A percentile compares a stretch with the other conserved stretches of the same genome.
Evolutionary conservation across 169 alveolate species (phyloP).

Genomic region (Eimeria maxima): DNA sequence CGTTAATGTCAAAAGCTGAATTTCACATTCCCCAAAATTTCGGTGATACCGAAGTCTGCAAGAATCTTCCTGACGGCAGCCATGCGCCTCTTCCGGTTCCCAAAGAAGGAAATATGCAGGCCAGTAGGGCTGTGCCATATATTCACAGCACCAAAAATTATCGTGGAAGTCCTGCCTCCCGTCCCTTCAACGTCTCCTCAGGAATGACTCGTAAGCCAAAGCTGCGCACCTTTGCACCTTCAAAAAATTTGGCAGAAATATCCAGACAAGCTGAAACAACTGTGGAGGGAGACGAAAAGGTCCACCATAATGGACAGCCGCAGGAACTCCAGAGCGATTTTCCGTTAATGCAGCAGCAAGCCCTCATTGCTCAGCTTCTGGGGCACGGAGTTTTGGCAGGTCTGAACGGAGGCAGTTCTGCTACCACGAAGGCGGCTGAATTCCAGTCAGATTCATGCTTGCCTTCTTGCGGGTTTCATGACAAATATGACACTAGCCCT

Average conservation of each 20-base stretch:
- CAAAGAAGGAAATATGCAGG: neutral
- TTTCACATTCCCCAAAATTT: neutral
- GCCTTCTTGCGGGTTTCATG: neutral
- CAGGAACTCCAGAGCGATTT: neutral
- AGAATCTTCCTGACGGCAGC: neutral
- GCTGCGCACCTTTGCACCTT: neutral
- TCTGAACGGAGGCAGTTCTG: neutral
- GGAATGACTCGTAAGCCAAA: neutral
- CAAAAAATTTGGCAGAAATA: neutral
- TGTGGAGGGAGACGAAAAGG: neutral
- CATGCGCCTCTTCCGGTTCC: neutral
- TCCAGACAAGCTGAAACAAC: neutral
- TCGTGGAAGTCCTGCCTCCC: neutral
- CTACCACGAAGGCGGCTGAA: neutral
- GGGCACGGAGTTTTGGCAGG: neutral
- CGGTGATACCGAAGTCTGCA: neutral
- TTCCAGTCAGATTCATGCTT: neutral
- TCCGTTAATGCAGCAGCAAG: constrained; percentile 8
- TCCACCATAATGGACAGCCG: neutral
- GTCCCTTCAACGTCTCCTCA: neutral
- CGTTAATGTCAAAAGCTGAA: neutral
- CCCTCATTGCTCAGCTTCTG: neutral
- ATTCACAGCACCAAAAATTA: neutral
- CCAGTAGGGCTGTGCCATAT: neutral
- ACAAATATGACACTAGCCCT: neutral